Evolutionary conservation across 2,329 filamentous ascomycete species (phyloP), one percentile per base, ranked within the genome.

Genomic region (Leptosphaerulina australis): DNA sequence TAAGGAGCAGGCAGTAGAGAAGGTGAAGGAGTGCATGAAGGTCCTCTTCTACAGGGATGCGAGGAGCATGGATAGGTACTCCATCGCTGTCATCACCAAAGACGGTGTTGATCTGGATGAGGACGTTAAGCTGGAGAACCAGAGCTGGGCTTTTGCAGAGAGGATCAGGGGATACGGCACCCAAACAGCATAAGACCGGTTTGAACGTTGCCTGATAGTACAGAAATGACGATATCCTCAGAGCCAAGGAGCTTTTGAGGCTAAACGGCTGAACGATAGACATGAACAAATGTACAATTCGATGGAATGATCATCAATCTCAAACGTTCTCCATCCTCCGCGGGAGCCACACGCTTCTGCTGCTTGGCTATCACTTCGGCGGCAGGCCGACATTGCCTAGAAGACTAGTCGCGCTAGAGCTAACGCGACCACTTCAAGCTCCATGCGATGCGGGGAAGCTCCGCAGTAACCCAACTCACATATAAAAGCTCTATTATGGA

Each of bases 101-200:
- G 90, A 91, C 38, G 91, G 73, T n/a, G 86, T 97, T 51, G 88
- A 95, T 46, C 73, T 97, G 61, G 87, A 87, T 74, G 85, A 95
- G 76, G 79, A 88, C 66, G 89, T 96, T 80, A 86, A 91, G 81
- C 81, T 99, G 60, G 92, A 97, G 81, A 83, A 87, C 66, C 93
- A 97, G 83, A 97, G 91, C 83, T 97, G 93, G 94, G 91, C 90
- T 41, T 99, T 99, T 79, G 94, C 94, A 18, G 93, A 97, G 72
- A 83, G 87, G 64, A 97, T 99, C 74, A 88, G 85, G 75, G 94
- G 94, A 34, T 99, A 99, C 72, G 94, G 94, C 55, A 95, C 92
- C 20, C 92, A 97, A 81, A 67, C 65, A 9, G 66, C 56, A 14
- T 69, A 64, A 52, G 35, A 4, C 30, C 12, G 48, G 15, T 14